These are phyloP conservation scores for Colletotrichum euphorbiae DNA, from an alignment of 2,329 filamentous ascomycete genomes.

Conservation along the genomic window DNA sequence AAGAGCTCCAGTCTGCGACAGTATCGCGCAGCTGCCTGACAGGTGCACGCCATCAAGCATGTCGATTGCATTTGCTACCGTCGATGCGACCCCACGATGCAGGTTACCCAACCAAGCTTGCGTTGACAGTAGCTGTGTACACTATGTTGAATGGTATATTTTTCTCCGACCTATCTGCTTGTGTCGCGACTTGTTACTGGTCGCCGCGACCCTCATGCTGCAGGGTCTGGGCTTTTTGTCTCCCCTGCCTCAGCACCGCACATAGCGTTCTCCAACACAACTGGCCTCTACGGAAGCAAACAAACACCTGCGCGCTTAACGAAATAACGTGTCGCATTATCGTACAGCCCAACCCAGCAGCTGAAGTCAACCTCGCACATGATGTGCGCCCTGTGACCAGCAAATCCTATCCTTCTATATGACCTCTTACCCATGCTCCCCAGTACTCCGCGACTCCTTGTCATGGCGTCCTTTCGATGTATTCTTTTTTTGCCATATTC, in stretches of 20 bases:
- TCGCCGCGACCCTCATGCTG: neutral
- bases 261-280: neutral
- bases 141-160: neutral
- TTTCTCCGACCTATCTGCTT: neutral
- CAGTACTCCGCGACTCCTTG: conserved; percentile 16
- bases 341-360: conserved; percentile 13
- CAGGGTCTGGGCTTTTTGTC: conserved; percentile 26
- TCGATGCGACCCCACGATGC: conserved; percentile 13
- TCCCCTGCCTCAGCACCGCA: neutral
- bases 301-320: conserved; percentile 14
- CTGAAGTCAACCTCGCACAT: neutral
- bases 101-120: neutral
- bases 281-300: conserved; percentile 17
- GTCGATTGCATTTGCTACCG: neutral
- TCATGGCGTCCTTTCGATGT: neutral
- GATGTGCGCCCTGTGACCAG: conserved; percentile 1
- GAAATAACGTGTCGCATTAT: conserved; percentile 30
- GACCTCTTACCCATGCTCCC: neutral
- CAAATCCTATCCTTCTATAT: conserved; percentile 12
- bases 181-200: conserved; percentile 4
- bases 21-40: conserved; percentile 7
- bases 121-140: conserved; percentile 10
- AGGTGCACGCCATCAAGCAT: neutral
- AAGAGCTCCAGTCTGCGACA: neutral
- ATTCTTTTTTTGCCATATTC: neutral